Base-by-base conservation (phyloP, 345 rosid species). In the Rubroshorea leprosula region DNA sequence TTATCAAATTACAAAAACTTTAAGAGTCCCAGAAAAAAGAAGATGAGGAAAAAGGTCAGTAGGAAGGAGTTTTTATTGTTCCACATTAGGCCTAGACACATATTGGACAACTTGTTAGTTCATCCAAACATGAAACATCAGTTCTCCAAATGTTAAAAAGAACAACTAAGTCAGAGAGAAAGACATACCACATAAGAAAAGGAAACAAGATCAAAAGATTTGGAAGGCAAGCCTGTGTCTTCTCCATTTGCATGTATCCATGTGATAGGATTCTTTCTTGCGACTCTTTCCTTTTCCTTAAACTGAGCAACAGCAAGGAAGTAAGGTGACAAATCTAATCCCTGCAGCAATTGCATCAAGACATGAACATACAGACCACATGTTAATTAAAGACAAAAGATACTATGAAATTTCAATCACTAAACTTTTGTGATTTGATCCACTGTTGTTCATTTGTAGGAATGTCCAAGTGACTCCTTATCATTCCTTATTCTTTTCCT, bases 211-310 rank as follows among this genome's bases (percentile, higher is more conserved):
- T 80, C 86, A 55, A 69, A 81, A 19, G 86, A 83, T 53, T 75
- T 60, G 22, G 82, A 59, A 25, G 84, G 79, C 74, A 83, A 61
- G 73, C 90, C 86, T 18, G 84, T 73, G 45, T 76, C 70, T 67
- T 83, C 90, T 31, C 84, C 90, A 38, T 70, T 77, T 52, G 84
- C 86, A 59, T 83, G 90, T 48, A 73, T 53, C 90, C 90, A 78
- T 26, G 19, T 54, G 50, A 76, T 75, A 6, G 77, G 73, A 54
- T 69, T 61, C 41, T 66, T 64, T 55, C 79, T 66, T n/a, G 76
- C 64, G 27, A 62, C 23, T 16, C 60, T 55, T 61, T 66, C 64
- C 71, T 79, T 83, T 62, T 74, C 86, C 62, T 77, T 74, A 66
- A 58, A 73, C 67, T 80, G 76, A 51, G 90, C 86, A 35, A 78